phyloP scores from a whole-genome alignment of 176 grass and related monocot species.

The Oryza officinalis region DNA sequence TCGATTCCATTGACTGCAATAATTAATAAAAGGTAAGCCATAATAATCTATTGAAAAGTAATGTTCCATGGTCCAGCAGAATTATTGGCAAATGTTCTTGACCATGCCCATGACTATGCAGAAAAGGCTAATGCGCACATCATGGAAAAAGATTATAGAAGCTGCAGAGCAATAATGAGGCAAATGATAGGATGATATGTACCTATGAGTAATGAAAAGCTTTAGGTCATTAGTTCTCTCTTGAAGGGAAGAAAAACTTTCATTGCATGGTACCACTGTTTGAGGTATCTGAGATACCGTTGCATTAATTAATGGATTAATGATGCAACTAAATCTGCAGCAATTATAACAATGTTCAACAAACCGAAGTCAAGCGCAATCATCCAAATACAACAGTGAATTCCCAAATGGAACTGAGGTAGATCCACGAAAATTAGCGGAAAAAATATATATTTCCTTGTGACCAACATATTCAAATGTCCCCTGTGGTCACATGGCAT shows the following conservation, averaged over 20 bases:
- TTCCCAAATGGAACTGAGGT: not conserved
- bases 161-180: not conserved
- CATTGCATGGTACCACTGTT: not conserved
- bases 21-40: constrained; percentile 10
- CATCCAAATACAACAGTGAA: not conserved
- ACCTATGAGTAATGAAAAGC: not conserved
- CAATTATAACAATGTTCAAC: constrained; percentile 3
- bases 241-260: not conserved
- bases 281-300: not conserved
- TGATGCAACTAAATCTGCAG: not conserved
- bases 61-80: not conserved
- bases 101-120: not conserved
- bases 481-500: not conserved
- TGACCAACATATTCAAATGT: not conserved
- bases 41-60: not conserved
- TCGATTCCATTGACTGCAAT: constrained; percentile 80
- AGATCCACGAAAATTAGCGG: not conserved
- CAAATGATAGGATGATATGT: constrained; percentile 13
- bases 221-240: not conserved
- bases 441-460: not conserved
- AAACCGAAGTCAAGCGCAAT: not conserved
- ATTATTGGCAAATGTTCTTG: not conserved
- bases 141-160: not conserved
- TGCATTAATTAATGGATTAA: not conserved
- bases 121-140: not conserved